Percentiles rank a stretch among this genome's conserved stretches.
Conservation (phyloP, 192 early-diverging fungal genomes). For the Dissophora ornata region DNA sequence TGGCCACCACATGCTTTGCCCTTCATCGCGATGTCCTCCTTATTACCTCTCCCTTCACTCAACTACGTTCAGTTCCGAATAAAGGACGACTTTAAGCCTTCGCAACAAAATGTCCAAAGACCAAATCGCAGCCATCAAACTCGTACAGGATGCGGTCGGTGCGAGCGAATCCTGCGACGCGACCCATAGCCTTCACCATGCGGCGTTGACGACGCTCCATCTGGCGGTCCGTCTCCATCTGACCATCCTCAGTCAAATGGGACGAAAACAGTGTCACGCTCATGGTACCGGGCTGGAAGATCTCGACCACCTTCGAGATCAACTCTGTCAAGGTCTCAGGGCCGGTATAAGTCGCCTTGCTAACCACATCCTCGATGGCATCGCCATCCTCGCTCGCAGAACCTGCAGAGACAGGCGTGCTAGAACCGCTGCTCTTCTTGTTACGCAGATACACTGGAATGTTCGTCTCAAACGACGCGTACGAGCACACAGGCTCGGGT, state of each 20-base stretch:
- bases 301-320: slow-evolving; percentile 74
- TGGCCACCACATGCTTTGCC: slow-evolving; percentile 7
- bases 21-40: slow-evolving; percentile 15
- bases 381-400: slow-evolving; percentile 46
- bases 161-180: slow-evolving; percentile 70
- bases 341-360: slow-evolving; percentile 80
- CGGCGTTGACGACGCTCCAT: slow-evolving; percentile 51
- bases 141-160: slow-evolving; percentile 82
- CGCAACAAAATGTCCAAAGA: slow-evolving; percentile 77
- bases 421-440: slow-evolving; percentile 18
- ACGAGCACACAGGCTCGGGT: slow-evolving; percentile 97
- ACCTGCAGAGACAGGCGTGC: slow-evolving; percentile 16
- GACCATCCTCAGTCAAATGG: slow-evolving; percentile 57
- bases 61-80: too few relatives aligned
- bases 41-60: not conserved
- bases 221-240: slow-evolving; percentile 45
- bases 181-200: slow-evolving; percentile 59
- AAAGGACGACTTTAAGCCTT: slow-evolving; percentile 45
- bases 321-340: slow-evolving; percentile 77
- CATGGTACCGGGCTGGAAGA: slow-evolving; percentile 89
- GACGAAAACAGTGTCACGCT: slow-evolving; percentile 75
- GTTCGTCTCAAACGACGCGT: slow-evolving; percentile 98
- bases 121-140: slow-evolving; percentile 83
- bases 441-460: slow-evolving; percentile 73
- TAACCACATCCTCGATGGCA: slow-evolving; percentile 66